Percentiles rank a stretch among this genome's conserved stretches.
phyloP scores from a whole-genome alignment of 352 stramenopile species.

The Aphanomyces invadans region DNA sequence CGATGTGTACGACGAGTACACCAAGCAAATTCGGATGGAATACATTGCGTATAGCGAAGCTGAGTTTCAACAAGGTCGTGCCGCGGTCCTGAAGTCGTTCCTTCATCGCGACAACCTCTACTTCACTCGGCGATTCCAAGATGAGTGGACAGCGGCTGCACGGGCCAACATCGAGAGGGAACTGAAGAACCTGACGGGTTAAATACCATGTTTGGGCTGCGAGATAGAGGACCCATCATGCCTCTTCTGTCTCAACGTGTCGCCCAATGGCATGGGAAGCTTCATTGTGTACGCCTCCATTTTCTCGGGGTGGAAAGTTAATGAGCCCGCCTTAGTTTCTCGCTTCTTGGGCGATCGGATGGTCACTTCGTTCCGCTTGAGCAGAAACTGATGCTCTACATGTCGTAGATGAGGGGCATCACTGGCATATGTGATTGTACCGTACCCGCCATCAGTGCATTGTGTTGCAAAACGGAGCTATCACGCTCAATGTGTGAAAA shows the following conservation, averaged over 20 bases:
- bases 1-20: not conserved
- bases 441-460: not conserved
- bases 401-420: not conserved
- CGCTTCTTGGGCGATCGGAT: not conserved
- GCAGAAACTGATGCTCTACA: not conserved
- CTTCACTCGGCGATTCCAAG: not conserved
- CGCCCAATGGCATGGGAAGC: not conserved
- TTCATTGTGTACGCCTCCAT: constrained; percentile 11
- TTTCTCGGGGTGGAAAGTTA: not conserved
- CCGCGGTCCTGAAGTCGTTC: not conserved
- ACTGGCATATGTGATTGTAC: not conserved
- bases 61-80: not conserved
- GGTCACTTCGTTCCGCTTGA: not conserved
- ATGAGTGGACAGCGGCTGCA: not conserved
- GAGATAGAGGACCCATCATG: not conserved
- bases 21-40: not conserved
- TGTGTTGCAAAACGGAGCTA: not conserved
- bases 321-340: not conserved
- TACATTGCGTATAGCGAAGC: not conserved
- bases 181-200: not conserved
- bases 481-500: constrained; percentile 11
- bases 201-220: not conserved
- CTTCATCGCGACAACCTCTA: not conserved
- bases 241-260: not conserved
- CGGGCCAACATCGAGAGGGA: not conserved